Evolutionary conservation across 306 rosid species (phyloP).

Genomic region (Leucaena leucocephala): DNA sequence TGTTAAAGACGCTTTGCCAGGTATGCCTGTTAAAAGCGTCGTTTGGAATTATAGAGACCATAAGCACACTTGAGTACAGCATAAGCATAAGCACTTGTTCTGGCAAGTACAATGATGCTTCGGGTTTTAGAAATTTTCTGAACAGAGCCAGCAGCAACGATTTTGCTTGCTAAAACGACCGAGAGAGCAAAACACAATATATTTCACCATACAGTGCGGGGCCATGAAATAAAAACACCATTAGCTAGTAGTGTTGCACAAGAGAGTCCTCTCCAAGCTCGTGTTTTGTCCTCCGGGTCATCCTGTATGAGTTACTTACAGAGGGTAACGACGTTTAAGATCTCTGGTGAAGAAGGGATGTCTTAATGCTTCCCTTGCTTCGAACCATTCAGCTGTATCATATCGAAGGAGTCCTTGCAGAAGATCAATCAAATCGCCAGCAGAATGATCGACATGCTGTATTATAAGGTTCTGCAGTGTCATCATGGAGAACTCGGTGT

Average conservation of each 20-base stretch:
- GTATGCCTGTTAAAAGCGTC: neutral
- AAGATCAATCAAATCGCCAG: no score
- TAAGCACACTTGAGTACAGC: neutral
- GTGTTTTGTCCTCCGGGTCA: constrained; percentile 13
- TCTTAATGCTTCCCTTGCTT: neutral
- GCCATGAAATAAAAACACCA: constrained; percentile 15
- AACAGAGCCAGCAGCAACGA: neutral
- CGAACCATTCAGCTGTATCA: neutral
- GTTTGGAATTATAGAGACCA: constrained; percentile 6
- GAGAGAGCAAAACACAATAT: constrained; percentile 1
- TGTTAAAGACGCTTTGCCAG: neutral
- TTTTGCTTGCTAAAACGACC: neutral
- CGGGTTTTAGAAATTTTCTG: constrained; percentile 1
- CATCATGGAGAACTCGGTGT: neutral
- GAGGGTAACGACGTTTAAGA: constrained; percentile 63
- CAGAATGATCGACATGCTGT: no score
- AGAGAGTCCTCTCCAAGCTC: constrained; percentile 16
- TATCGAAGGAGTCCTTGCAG: constrained; percentile 4
- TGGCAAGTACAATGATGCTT: constrained; percentile 2
- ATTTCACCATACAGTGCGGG: constrained; percentile 33
- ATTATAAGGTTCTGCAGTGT: neutral
- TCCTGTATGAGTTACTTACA: constrained; percentile 38
- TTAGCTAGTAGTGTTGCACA: constrained; percentile 19
- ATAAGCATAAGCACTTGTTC: neutral
- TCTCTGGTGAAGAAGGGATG: constrained; percentile 38